Percentiles rank a stretch among this genome's conserved stretches.
phyloP scores from a whole-genome alignment of 805 yeast genomes.

The Priceomyces medius region DNA sequence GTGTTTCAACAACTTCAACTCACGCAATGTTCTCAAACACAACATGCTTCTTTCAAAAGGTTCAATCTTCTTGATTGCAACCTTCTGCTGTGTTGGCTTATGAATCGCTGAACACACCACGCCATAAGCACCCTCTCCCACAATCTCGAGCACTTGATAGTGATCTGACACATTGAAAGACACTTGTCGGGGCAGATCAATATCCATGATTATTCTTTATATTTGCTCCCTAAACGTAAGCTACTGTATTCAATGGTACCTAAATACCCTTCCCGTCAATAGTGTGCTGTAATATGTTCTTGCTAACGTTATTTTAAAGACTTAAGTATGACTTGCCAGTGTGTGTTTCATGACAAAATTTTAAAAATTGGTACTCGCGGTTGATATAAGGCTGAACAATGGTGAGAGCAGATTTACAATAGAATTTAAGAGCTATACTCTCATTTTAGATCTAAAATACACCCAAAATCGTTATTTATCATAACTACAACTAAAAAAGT shows the following conservation, averaged over 20 bases:
- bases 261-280: neutral
- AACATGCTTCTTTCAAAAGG: conserved; percentile 90
- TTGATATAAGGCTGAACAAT: neutral
- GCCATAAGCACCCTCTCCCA: conserved; percentile 97
- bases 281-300: neutral
- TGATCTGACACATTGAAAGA: conserved; percentile 85
- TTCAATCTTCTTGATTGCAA: conserved; percentile 93
- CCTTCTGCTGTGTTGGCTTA: conserved; percentile 79
- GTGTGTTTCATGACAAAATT: neutral
- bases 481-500: neutral
- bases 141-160: conserved; percentile 78
- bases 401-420: neutral
- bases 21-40: conserved; percentile 85
- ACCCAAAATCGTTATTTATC: neutral
- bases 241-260: neutral
- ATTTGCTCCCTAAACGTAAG: neutral
- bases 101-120: conserved; percentile 89
- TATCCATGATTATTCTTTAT: conserved; percentile 4
- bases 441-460: neutral
- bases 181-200: conserved; percentile 25
- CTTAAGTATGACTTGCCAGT: neutral
- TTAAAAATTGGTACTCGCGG: neutral
- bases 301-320: too few relatives aligned
- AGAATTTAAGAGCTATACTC: neutral
- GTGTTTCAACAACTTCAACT: conserved; percentile 82